A percentile compares a stretch with the other conserved stretches of the same genome.
phyloP scores from a whole-genome alignment of 805 yeast species.

The Metschnikowia amazonensis region DNA sequence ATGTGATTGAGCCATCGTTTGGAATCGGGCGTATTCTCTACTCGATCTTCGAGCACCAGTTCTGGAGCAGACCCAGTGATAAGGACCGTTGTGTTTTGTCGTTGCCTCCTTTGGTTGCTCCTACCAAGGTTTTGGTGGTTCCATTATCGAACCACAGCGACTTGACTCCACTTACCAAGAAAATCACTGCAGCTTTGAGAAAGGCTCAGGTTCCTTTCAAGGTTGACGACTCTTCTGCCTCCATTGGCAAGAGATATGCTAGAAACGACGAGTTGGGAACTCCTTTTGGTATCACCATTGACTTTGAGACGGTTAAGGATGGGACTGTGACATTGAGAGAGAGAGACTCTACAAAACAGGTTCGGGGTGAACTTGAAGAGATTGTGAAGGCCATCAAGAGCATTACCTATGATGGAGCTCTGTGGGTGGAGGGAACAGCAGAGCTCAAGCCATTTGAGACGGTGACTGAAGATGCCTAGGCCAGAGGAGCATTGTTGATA shows the following conservation, averaged over 20 bases:
- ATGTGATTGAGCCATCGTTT: constrained; percentile 97
- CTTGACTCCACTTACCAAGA: constrained; percentile 68
- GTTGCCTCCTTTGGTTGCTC: constrained; percentile 93
- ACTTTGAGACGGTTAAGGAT: constrained; percentile 87
- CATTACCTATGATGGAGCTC: constrained; percentile 66
- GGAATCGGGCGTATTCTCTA: constrained; percentile 98
- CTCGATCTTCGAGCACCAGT: constrained; percentile 87
- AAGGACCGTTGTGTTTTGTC: constrained; percentile 83
- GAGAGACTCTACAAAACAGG: constrained; percentile 95
- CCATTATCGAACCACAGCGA: constrained; percentile 86
- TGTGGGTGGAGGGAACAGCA: constrained; percentile 87
- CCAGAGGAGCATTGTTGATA: no score
- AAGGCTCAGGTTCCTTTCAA: constrained; percentile 85
- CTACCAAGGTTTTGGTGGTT: constrained; percentile 92
- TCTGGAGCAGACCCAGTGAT: constrained; percentile 91
- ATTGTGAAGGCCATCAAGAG: constrained; percentile 67
- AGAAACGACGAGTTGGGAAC: constrained; percentile 99
- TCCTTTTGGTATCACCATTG: constrained; percentile 96
- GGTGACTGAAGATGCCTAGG: constrained; percentile 16
- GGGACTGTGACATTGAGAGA: constrained; percentile 91
- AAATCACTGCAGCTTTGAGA: constrained; percentile 69
- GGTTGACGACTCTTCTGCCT: constrained; percentile 94
- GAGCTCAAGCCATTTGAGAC: constrained; percentile 65
- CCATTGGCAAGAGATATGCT: constrained; percentile 96
- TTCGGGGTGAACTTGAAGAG: constrained; percentile 81